Percentiles rank a stretch among this genome's conserved stretches.
Conservation (phyloP, 2,329 filamentous ascomycete species). For the Exophiala aquamarina region DNA sequence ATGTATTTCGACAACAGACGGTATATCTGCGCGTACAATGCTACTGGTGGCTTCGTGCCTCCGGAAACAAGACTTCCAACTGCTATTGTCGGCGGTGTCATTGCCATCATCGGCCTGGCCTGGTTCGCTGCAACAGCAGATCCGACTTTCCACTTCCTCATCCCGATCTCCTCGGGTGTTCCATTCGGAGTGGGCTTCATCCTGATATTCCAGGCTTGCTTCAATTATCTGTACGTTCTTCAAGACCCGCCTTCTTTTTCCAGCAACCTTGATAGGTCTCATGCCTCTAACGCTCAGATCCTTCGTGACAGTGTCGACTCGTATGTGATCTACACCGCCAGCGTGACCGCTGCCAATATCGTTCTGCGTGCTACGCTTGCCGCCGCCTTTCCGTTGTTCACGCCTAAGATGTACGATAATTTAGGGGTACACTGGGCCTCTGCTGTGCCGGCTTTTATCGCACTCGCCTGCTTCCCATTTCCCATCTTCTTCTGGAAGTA, state of each 20-base stretch:
- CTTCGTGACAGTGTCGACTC: constrained; percentile 34
- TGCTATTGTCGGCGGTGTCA: constrained; percentile 49
- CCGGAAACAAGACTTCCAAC: constrained; percentile 54
- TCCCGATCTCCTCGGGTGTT: constrained; percentile 35
- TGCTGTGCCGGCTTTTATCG: constrained; percentile 46
- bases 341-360: constrained; percentile 44
- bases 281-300: neutral
- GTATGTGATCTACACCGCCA: constrained; percentile 45
- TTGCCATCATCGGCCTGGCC: constrained; percentile 58
- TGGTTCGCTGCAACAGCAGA: constrained; percentile 62
- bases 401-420: constrained; percentile 43
- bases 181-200: constrained; percentile 42
- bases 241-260: neutral
- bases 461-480: constrained; percentile 44
- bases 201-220: constrained; percentile 39
- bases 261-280: too few relatives aligned
- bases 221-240: constrained; percentile 36
- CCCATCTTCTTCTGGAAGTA: constrained; percentile 32
- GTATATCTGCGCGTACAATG: constrained; percentile 31
- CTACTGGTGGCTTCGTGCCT: constrained; percentile 33
- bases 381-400: constrained; percentile 50
- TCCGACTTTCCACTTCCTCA: constrained; percentile 37
- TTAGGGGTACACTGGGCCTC: constrained; percentile 51
- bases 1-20: constrained; percentile 41
- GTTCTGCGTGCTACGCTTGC: constrained; percentile 48